Conservation (phyloP, 2,329 filamentous ascomycete genomes). For the Cyphellophora europaea region DNA sequence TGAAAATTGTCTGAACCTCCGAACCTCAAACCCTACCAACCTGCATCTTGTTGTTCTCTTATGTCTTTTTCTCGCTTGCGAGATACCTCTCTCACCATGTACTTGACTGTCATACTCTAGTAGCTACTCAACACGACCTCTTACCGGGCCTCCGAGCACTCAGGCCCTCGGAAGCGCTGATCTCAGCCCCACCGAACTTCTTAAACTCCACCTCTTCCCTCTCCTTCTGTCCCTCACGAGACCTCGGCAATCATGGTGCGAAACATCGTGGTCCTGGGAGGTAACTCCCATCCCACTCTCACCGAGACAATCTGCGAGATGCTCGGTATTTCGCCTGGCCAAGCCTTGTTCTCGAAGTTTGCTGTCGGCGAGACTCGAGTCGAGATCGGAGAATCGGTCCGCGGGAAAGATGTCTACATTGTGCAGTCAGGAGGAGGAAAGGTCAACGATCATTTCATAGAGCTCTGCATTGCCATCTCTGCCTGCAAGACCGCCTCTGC, state of each 20-base stretch:
- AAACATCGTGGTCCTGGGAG: conserved; percentile 88
- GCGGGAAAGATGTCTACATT: conserved; percentile 98
- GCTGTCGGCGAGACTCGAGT: conserved; percentile 90
- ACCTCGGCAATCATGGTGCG: conserved; percentile 60
- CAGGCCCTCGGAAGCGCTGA: no score
- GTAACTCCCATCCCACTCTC: conserved; percentile 83
- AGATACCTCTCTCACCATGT: no score
- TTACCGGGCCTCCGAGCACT: no score
- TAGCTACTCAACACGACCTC: no score
- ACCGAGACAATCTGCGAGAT: conserved; percentile 80
- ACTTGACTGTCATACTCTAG: no score
- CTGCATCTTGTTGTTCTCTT: no score
- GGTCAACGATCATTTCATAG: conserved; percentile 94
- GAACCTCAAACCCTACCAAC: no score
- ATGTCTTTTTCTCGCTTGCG: no score
- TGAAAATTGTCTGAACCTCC: no score
- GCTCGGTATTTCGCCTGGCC: conserved; percentile 75
- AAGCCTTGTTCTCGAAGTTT: conserved; percentile 83
- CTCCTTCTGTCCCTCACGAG: no score
- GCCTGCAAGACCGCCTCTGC: conserved; percentile 94
- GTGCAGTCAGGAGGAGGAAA: conserved; percentile 87
- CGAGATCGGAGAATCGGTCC: conserved; percentile 91
- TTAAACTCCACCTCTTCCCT: no score
- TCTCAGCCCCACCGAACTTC: no score
- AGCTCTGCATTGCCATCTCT: conserved; percentile 96